Percentiles rank a stretch among this genome's conserved stretches.
These are phyloP conservation scores for Coprinellus aureogranulatus DNA, from an alignment of 768 basidiomycete genomes.

Conservation along the genomic window DNA sequence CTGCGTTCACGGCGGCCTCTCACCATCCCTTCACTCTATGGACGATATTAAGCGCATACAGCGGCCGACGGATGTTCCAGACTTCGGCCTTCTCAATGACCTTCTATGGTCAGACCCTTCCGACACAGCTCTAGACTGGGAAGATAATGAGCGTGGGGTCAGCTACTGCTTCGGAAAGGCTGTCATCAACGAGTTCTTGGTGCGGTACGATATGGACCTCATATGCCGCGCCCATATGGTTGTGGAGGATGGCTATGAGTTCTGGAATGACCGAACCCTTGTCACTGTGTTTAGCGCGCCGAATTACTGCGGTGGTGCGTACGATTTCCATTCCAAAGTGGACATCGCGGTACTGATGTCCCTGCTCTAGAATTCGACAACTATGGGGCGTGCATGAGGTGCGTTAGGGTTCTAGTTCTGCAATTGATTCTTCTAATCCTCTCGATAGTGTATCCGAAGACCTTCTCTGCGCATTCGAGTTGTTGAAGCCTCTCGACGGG, in stretches of 20 bases:
- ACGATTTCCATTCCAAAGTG: constrained; percentile 1
- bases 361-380: constrained; percentile 78
- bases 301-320: constrained; percentile 92
- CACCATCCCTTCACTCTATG: constrained; percentile 91
- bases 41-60: constrained; percentile 98
- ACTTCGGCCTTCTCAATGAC: constrained; percentile 96
- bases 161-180: constrained; percentile 99
- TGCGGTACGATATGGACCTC: constrained; percentile 96
- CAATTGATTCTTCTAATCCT: constrained; percentile 14
- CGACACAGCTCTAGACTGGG: constrained; percentile 97
- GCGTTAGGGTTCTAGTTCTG: constrained; percentile 16
- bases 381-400: constrained; percentile 95
- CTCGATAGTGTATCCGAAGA: constrained; percentile 86
- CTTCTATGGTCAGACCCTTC: constrained; percentile 98
- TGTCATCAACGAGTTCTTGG: constrained; percentile 94
- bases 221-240: constrained; percentile 99
- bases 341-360: constrained; percentile 17
- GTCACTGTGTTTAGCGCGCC: constrained; percentile 99
- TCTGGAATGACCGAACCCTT: constrained; percentile 98
- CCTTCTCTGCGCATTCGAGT: constrained; percentile 93
- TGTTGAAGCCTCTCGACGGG: constrained; percentile 93
- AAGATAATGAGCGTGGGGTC: constrained; percentile 98
- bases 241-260: constrained; percentile 98
- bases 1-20: constrained; percentile 96
- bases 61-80: constrained; percentile 96